Evolutionary conservation across 2,329 filamentous ascomycete species (phyloP).

Genomic region (Dryadomyces quercivorus): DNA sequence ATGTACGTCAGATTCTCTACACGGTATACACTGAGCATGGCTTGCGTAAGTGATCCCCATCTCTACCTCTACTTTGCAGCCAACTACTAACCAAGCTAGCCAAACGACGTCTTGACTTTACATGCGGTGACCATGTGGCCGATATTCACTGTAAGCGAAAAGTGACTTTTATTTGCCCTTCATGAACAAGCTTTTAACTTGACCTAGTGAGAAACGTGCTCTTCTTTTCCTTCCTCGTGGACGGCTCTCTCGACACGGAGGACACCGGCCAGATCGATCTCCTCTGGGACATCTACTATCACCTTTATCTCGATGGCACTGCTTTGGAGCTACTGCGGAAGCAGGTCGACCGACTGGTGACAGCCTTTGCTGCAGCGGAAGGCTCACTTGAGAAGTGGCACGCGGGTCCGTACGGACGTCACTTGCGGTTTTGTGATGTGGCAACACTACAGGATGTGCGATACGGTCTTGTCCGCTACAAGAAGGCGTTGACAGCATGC

Average conservation of each 20-base stretch:
- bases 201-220: slow-evolving; percentile 40
- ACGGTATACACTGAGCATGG: slow-evolving; percentile 32
- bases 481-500: neutral
- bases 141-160: slow-evolving; percentile 32
- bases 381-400: slow-evolving; percentile 31
- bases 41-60: slow-evolving; percentile 18
- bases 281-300: slow-evolving; percentile 45
- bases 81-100: slow-evolving; percentile 13
- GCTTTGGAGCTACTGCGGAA: slow-evolving; percentile 23
- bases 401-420: slow-evolving; percentile 26
- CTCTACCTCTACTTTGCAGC: neutral
- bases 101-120: slow-evolving; percentile 35
- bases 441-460: slow-evolving; percentile 29
- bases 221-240: slow-evolving; percentile 36
- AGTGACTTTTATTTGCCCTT: neutral
- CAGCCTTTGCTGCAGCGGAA: slow-evolving; percentile 16
- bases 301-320: slow-evolving; percentile 30
- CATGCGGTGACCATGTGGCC: slow-evolving; percentile 40
- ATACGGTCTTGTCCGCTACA: slow-evolving; percentile 22
- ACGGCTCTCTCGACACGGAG: slow-evolving; percentile 16
- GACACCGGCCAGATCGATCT: slow-evolving; percentile 11
- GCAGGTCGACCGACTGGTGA: slow-evolving; percentile 31
- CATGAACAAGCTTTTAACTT: neutral
- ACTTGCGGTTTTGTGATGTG: slow-evolving; percentile 35
- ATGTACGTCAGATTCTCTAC: slow-evolving; percentile 43